Evolutionary conservation across 345 rosid genomes (phyloP).

Genomic region (Aquilaria sinensis): DNA sequence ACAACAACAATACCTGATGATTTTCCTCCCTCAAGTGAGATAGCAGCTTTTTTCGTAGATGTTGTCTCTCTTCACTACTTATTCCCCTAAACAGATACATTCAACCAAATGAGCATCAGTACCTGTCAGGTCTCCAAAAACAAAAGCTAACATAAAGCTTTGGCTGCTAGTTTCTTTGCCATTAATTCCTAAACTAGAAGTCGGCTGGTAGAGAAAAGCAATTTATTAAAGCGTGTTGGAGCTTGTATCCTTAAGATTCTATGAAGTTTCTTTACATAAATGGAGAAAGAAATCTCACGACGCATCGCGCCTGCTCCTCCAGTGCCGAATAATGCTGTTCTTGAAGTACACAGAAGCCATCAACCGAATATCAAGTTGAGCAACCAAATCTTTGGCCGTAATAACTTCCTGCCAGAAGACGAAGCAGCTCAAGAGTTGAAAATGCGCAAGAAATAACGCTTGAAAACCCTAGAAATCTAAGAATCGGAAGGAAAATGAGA

Average conservation of each 20-base stretch:
- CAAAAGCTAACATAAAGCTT: too few relatives aligned
- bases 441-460: neutral
- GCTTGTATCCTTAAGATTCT: too few relatives aligned
- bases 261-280: neutral
- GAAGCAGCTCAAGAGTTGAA: slow-evolving; percentile 15
- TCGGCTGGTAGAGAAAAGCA: too few relatives aligned
- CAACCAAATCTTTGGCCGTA: slow-evolving; percentile 72
- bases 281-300: slow-evolving; percentile 31
- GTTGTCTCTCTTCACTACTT: slow-evolving; percentile 76
- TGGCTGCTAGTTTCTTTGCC: too few relatives aligned
- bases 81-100: slow-evolving; percentile 54
- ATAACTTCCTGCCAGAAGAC: slow-evolving; percentile 77
- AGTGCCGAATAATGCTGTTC: slow-evolving; percentile 79
- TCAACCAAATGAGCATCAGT: slow-evolving; percentile 3
- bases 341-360: slow-evolving; percentile 93
- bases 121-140: neutral
- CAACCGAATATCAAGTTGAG: slow-evolving; percentile 85
- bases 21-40: slow-evolving; percentile 86
- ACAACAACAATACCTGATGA: slow-evolving; percentile 46
- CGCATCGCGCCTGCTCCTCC: slow-evolving; percentile 84
- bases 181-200: too few relatives aligned
- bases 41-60: slow-evolving; percentile 66
- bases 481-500: slow-evolving; percentile 9
- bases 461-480: neutral
- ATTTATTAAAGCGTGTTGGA: too few relatives aligned